These are phyloP conservation scores for Populus hybrid DNA, from an alignment of 441 rosid genomes.

Conservation along the genomic window DNA sequence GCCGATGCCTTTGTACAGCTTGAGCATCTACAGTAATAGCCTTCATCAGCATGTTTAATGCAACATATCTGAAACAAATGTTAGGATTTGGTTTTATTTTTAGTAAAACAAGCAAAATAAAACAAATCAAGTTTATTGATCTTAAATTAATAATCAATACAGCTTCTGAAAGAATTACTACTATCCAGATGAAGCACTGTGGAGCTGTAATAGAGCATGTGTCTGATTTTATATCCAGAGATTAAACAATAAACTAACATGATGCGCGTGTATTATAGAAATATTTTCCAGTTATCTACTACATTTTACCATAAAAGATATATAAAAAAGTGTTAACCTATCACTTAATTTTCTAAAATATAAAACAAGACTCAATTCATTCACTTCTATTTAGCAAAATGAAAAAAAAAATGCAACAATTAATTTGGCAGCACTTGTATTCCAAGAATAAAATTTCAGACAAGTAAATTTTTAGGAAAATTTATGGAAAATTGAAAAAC, in stretches of 20 bases:
- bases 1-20: slow-evolving; percentile 99
- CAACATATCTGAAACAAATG: slow-evolving; percentile 74
- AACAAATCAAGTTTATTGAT: neutral
- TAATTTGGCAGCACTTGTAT: neutral
- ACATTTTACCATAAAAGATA: neutral
- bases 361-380: too few species aligned
- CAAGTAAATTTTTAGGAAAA: neutral
- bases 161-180: neutral
- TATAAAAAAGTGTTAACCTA: neutral
- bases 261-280: neutral
- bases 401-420: neutral
- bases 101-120: neutral
- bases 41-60: slow-evolving; percentile 97
- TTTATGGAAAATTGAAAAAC: too few species aligned
- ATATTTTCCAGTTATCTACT: neutral
- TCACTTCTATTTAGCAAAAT: neutral
- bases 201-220: neutral
- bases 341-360: neutral
- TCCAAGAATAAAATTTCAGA: neutral
- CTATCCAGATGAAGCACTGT: neutral
- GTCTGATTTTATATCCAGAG: neutral
- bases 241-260: neutral
- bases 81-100: neutral
- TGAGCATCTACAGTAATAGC: slow-evolving; percentile 90
- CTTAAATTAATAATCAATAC: neutral